These are phyloP conservation scores for Pyrenochaeta sp. DNA, from an alignment of 2,329 filamentous ascomycete genomes.

Conservation along the genomic window DNA sequence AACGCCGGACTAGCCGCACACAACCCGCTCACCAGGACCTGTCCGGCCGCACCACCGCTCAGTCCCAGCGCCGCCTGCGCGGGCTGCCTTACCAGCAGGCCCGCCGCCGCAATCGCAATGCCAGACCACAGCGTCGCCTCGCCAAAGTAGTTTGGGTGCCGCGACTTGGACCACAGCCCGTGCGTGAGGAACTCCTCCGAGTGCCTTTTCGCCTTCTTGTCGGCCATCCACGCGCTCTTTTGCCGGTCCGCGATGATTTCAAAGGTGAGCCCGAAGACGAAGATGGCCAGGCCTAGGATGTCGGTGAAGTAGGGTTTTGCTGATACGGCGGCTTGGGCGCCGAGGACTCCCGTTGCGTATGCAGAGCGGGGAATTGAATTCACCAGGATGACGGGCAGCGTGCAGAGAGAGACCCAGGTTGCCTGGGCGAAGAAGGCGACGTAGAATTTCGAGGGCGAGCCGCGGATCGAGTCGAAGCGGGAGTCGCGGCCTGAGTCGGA, in stretches of 20 bases:
- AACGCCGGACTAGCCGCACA: constrained; percentile 70
- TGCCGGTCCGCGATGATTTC: constrained; percentile 70
- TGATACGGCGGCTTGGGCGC: constrained; percentile 51
- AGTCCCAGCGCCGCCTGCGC: constrained; percentile 67
- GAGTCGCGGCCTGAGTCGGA: constrained; percentile 64
- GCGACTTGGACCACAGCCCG: constrained; percentile 67
- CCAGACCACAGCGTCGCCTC: constrained; percentile 74
- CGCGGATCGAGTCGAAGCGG: constrained; percentile 63
- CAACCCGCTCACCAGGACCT: constrained; percentile 56
- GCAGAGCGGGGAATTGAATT: constrained; percentile 66
- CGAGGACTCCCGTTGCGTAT: constrained; percentile 56
- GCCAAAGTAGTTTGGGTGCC: constrained; percentile 77
- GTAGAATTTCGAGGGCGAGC: constrained; percentile 60
- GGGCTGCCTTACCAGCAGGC: constrained; percentile 62
- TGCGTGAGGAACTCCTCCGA: constrained; percentile 70
- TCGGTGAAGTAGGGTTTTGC: constrained; percentile 58
- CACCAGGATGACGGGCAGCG: constrained; percentile 69
- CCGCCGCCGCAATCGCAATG: constrained; percentile 66
- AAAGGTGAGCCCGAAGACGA: constrained; percentile 65
- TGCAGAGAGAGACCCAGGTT: constrained; percentile 71
- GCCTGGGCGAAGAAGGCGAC: constrained; percentile 68
- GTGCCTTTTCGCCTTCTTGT: constrained; percentile 70
- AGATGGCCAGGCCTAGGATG: constrained; percentile 65
- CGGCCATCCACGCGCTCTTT: constrained; percentile 67
- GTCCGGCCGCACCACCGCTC: constrained; percentile 51